phyloP scores from a whole-genome alignment of 2,329 filamentous ascomycete species.

The Clarireedia hainanense region DNA sequence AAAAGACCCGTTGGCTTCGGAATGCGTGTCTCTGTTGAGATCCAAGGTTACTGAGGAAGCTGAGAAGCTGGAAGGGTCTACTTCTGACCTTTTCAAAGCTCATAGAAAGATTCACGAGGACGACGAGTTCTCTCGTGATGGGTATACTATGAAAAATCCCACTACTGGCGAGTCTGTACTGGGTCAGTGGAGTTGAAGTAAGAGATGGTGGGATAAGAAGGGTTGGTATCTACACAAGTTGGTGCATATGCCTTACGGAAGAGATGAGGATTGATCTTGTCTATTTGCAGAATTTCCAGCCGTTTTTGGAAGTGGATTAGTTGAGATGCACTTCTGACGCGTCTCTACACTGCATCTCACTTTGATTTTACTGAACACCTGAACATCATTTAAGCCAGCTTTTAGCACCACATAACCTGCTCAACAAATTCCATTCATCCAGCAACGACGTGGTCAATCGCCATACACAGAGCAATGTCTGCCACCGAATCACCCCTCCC shows the following conservation, averaged over 20 bases:
- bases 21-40: neutral
- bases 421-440: neutral
- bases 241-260: too few species aligned
- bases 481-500: neutral
- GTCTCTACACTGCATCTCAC: too few species aligned
- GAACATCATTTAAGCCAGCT: too few species aligned
- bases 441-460: neutral
- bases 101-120: neutral
- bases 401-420: neutral
- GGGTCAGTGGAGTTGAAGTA: too few species aligned
- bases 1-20: too few species aligned
- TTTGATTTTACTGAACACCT: too few species aligned
- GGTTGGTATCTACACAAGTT: too few species aligned
- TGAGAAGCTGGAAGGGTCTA: neutral
- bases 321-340: too few species aligned
- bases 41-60: neutral
- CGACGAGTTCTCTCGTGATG: neutral
- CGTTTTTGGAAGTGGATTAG: too few species aligned
- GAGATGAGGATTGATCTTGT: too few species aligned
- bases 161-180: neutral
- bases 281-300: too few species aligned
- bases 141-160: neutral
- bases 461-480: neutral
- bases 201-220: too few species aligned
- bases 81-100: neutral